These are phyloP conservation scores for Pseudogymnoascus sp. DNA, from an alignment of 2,329 filamentous ascomycete genomes.

Conservation along the genomic window DNA sequence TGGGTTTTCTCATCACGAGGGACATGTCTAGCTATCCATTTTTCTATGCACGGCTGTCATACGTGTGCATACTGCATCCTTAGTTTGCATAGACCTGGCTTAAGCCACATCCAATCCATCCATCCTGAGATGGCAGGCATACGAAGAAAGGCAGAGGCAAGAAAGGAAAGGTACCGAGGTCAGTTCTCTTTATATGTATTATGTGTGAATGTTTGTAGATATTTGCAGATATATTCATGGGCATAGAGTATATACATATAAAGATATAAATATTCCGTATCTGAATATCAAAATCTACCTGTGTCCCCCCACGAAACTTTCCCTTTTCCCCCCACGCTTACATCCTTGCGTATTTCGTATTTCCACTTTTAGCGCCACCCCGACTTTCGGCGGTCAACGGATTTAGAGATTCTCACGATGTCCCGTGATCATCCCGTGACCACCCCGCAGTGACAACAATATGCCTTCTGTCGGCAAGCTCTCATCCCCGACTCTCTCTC, in stretches of 20 bases:
- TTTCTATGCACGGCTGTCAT: background rate
- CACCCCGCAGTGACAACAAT: background rate
- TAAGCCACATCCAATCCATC: background rate
- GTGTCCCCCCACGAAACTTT: too few relatives aligned
- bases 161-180: too few relatives aligned
- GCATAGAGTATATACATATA: too few relatives aligned
- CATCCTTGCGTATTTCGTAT: too few relatives aligned
- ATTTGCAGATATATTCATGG: too few relatives aligned
- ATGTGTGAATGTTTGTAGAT: too few relatives aligned
- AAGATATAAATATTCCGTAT: too few relatives aligned
- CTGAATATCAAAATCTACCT: too few relatives aligned
- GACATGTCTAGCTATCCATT: background rate
- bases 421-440: background rate
- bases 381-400: constrained; percentile 2
- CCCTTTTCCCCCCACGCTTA: too few relatives aligned
- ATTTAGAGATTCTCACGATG: background rate
- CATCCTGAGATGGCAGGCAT: too few relatives aligned
- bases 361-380: background rate
- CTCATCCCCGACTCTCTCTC: background rate
- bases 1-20: background rate
- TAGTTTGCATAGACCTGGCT: background rate
- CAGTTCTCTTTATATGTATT: too few relatives aligned
- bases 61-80: background rate
- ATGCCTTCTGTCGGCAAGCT: background rate
- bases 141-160: too few relatives aligned